These are phyloP conservation scores for Daldinia bambusicola DNA, from an alignment of 495 filamentous ascomycete species.

Conservation along the genomic window DNA sequence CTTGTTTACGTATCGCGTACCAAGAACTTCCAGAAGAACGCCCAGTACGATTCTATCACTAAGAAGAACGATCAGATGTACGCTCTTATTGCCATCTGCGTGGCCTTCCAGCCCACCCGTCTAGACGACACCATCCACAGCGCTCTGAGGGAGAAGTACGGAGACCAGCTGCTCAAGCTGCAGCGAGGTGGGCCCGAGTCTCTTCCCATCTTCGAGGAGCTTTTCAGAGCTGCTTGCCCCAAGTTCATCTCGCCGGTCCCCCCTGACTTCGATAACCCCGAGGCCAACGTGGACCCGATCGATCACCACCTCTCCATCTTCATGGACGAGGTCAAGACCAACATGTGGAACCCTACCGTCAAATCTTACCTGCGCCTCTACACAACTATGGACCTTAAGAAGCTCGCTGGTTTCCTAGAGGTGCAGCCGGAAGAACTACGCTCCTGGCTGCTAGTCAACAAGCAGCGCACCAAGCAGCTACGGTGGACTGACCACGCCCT, in stretches of 20 bases:
- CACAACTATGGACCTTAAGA: conserved; percentile 99
- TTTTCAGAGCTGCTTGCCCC: conserved; percentile 94
- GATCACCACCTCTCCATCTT: conserved; percentile 97
- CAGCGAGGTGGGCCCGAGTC: conserved; percentile 95
- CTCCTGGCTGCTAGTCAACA: conserved; percentile 92
- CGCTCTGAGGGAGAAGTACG: conserved; percentile 96
- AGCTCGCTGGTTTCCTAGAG: conserved; percentile 95
- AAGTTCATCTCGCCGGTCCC: conserved; percentile 99
- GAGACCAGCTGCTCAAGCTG: conserved; percentile 93
- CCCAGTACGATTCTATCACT: conserved; percentile 95
- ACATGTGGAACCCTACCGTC: conserved; percentile 94
- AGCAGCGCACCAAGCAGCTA: conserved; percentile 96
- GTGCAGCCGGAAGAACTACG: conserved; percentile 92
- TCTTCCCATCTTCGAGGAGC: conserved; percentile 94
- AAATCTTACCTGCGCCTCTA: conserved; percentile 99
- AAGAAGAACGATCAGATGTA: conserved; percentile 99
- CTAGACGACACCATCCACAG: conserved; percentile 99
- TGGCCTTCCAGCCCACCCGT: conserved; percentile 94
- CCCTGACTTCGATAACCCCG: conserved; percentile 95
- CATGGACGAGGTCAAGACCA: conserved; percentile 98
- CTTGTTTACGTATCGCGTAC: conserved; percentile 98
- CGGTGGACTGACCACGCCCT: conserved; percentile 92
- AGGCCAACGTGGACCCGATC: conserved; percentile 93
- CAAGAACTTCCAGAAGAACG: conserved; percentile 99
- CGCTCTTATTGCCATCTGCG: conserved; percentile 97